Base-by-base conservation (phyloP, 371 early-diverging fungal species). In the Mucor velutinosus region DNA sequence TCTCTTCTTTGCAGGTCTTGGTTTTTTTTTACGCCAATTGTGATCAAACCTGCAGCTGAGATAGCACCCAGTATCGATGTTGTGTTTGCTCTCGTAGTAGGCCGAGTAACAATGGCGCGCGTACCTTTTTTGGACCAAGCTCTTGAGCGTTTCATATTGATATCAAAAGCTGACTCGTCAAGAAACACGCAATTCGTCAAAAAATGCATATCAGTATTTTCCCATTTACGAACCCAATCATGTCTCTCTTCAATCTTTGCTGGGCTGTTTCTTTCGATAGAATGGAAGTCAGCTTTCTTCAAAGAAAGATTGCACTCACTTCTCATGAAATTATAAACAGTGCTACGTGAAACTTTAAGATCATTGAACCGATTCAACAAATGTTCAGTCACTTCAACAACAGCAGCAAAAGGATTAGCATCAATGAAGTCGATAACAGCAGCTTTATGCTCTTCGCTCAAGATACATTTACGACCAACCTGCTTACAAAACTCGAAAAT, bases 71-170 rank as follows among this genome's bases (percentile, higher is more conserved):
- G n/a, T n/a, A n/a, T n/a, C n/a, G n/a, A n/a, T n/a, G n/a, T 57
- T 29, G 57, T 57, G 41, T 41, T 41, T 41, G 62, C 68, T 72
- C 65, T 72, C 43, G 68, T 68, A 53, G 63, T 71, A 60, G 71
- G 15, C 4, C 30, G 17, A 32, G 70, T 64, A 32, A 70, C 62
- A n/a, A n/a, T n/a, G 62, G 62, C 66, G 39, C 23, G 59, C 1
- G 62, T 62, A 61, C 60, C 71, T 53, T 59, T 62, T 53, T 27
- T 62, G 15, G 60, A 53, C 64, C 64, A 71, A 63, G 66, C 64
- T 63, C 62, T 71, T 59, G 63, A 62, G 32, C 64, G 60, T 64
- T 67, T 64, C 65, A 65, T 55, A 67, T 65, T 64, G 0, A 58
- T 67, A 64, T 72, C 55, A 60, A 66, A 66, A 60, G 66, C 60